A percentile compares a stretch with the other conserved stretches of the same genome.
These are phyloP conservation scores for Chaetothyriales sp. DNA, from an alignment of 2,329 filamentous ascomycete species.

Conservation along the genomic window DNA sequence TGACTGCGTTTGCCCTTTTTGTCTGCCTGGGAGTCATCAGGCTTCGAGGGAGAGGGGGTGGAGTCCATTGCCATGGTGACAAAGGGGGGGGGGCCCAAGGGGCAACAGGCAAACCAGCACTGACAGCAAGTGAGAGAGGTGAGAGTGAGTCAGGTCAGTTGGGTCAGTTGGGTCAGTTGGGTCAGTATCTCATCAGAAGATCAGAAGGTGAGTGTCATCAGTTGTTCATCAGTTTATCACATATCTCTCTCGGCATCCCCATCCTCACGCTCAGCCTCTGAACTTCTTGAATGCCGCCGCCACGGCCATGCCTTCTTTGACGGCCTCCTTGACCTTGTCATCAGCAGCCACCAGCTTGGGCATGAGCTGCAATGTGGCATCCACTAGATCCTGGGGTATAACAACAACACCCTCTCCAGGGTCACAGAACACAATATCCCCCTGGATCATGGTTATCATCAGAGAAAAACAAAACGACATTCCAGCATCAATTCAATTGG, in stretches of 20 bases:
- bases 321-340: conserved; percentile 48
- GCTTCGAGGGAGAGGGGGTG: background rate
- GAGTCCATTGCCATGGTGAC: background rate
- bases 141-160: too few species aligned
- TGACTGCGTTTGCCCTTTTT: background rate
- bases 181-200: too few species aligned
- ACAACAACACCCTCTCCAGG: conserved; percentile 53
- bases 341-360: conserved; percentile 40
- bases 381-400: conserved; percentile 47
- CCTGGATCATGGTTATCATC: conserved; percentile 20
- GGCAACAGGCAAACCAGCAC: too few species aligned
- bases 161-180: too few species aligned
- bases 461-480: background rate
- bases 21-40: background rate
- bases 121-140: too few species aligned
- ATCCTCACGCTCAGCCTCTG: conserved; percentile 5
- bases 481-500: background rate
- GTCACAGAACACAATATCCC: conserved; percentile 58
- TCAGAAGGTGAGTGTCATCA: background rate
- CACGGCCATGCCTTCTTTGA: conserved; percentile 46
- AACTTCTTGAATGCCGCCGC: conserved; percentile 48
- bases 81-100: too few species aligned
- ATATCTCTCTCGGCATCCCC: background rate
- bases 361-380: conserved; percentile 45
- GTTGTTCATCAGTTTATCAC: background rate